phyloP scores from a whole-genome alignment of 192 early-diverging fungal genomes.

The Geranomyces michiganensis region DNA sequence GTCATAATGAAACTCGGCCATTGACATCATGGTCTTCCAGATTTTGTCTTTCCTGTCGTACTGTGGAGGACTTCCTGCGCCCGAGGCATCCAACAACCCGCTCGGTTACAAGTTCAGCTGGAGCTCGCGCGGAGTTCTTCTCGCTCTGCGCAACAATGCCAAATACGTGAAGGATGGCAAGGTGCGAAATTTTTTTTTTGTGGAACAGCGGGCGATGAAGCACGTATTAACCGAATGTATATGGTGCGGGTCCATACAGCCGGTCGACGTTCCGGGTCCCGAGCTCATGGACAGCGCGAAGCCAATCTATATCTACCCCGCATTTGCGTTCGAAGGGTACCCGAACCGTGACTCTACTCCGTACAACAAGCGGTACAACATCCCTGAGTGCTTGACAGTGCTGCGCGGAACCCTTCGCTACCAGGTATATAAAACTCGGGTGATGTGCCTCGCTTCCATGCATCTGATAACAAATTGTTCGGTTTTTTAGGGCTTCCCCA shows the following conservation, averaged over 20 bases:
- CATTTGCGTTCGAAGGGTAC: slow-evolving; percentile 93
- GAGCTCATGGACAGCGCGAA: slow-evolving; percentile 92
- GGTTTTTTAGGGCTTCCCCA: slow-evolving; percentile 78
- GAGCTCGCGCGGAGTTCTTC: slow-evolving; percentile 96
- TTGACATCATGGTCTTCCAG: background rate
- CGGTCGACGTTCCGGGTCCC: slow-evolving; percentile 77
- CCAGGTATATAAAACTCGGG: slow-evolving; percentile 37
- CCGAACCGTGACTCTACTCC: slow-evolving; percentile 97
- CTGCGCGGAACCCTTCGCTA: slow-evolving; percentile 95
- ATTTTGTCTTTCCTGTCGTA: slow-evolving; percentile 88
- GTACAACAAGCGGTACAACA: slow-evolving; percentile 90
- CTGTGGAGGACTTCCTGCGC: slow-evolving; percentile 94
- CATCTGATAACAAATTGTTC: background rate
- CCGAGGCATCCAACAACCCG: slow-evolving; percentile 87
- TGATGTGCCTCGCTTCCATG: background rate
- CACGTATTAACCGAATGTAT: background rate
- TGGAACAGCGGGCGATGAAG: too few relatives aligned
- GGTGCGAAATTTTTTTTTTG: slow-evolving; percentile 31
- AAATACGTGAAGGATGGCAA: slow-evolving; percentile 89
- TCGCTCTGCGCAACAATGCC: slow-evolving; percentile 93
- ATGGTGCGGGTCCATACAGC: slow-evolving; percentile 32
- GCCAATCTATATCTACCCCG: slow-evolving; percentile 92
- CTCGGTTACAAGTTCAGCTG: slow-evolving; percentile 97
- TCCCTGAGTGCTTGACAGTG: slow-evolving; percentile 90
- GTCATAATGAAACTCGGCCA: background rate